These are phyloP conservation scores for Metschnikowia matae DNA, from an alignment of 805 yeast genomes.

Conservation along the genomic window DNA sequence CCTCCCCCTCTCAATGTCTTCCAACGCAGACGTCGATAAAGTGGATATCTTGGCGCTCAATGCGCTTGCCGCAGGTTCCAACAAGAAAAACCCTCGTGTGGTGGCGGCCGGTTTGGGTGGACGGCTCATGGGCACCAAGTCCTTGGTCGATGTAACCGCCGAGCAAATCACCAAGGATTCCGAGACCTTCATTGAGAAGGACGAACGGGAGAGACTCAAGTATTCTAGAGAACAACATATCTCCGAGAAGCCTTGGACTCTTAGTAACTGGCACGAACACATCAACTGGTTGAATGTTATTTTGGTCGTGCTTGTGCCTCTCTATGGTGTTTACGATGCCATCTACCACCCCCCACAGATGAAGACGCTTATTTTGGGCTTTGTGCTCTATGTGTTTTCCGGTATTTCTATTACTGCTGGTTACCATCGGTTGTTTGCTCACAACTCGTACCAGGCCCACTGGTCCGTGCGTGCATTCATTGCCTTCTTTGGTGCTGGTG, in stretches of 20 bases:
- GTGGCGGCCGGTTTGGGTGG: slow-evolving; percentile 80
- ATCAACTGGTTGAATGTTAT: slow-evolving; percentile 74
- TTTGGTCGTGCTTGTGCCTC: slow-evolving; percentile 60
- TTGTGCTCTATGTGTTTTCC: slow-evolving; percentile 51
- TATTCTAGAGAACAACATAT: slow-evolving; percentile 50
- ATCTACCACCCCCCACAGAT: slow-evolving; percentile 44
- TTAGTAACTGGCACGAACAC: slow-evolving; percentile 66
- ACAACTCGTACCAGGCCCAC: slow-evolving; percentile 64
- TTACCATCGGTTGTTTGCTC: slow-evolving; percentile 77
- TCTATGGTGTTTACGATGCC: slow-evolving; percentile 47
- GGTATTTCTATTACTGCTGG: slow-evolving; percentile 84
- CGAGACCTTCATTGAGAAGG: slow-evolving; percentile 34
- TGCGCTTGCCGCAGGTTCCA: slow-evolving; percentile 78
- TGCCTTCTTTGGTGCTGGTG: slow-evolving; percentile 78
- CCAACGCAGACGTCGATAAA: slow-evolving; percentile 20
- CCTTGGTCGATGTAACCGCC: slow-evolving; percentile 63
- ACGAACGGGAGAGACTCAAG: slow-evolving; percentile 36
- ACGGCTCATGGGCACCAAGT: slow-evolving; percentile 74
- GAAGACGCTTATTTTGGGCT: slow-evolving; percentile 51
- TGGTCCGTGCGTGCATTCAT: slow-evolving; percentile 58
- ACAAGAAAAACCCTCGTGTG: slow-evolving; percentile 63
- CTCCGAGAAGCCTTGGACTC: slow-evolving; percentile 76
- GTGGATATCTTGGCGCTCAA: slow-evolving; percentile 69
- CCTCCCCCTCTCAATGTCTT: slow-evolving; percentile 5
- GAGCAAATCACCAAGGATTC: slow-evolving; percentile 55